Percentiles rank a stretch among this genome's conserved stretches.
Conservation (phyloP, 2,329 filamentous ascomycete species). For the Claviceps pusilla region DNA sequence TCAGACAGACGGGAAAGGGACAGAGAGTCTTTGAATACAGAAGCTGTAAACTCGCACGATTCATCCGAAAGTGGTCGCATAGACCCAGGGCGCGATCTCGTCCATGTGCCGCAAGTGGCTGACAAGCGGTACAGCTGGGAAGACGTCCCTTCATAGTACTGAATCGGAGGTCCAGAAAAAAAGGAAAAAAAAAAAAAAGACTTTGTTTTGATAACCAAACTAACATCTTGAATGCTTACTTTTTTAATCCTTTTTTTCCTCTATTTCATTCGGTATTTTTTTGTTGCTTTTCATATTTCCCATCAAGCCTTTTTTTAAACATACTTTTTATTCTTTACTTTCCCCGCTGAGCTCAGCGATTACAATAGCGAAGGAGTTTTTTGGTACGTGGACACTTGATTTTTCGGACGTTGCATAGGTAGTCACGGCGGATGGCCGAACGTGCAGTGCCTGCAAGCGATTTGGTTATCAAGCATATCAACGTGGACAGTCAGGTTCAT, state of each 20-base stretch:
- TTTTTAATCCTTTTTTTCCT: background rate
- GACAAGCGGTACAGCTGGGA: slow-evolving; percentile 39
- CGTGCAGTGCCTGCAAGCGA: background rate
- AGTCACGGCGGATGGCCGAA: background rate
- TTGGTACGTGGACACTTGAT: background rate
- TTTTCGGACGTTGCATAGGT: background rate
- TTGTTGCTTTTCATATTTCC: background rate
- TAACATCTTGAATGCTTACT: background rate
- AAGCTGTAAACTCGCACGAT: background rate
- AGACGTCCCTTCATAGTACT: slow-evolving; percentile 12
- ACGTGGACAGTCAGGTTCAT: too few relatives aligned
- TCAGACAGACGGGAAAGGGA: background rate
- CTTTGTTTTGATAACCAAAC: background rate
- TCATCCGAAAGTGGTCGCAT: slow-evolving; percentile 20
- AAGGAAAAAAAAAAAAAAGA: too few relatives aligned
- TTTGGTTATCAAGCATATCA: background rate
- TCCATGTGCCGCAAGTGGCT: slow-evolving; percentile 37
- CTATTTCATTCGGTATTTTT: background rate
- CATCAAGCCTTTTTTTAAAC: background rate
- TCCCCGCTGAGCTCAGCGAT: background rate
- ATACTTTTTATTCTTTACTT: background rate
- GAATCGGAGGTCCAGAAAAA: background rate
- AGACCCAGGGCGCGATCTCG: slow-evolving; percentile 27
- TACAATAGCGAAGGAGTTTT: background rate
- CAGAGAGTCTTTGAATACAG: background rate